Evolutionary conservation across 345 rosid species (phyloP), one percentile per base, ranked within the genome.

Genomic region (Clarkia xantiana): DNA sequence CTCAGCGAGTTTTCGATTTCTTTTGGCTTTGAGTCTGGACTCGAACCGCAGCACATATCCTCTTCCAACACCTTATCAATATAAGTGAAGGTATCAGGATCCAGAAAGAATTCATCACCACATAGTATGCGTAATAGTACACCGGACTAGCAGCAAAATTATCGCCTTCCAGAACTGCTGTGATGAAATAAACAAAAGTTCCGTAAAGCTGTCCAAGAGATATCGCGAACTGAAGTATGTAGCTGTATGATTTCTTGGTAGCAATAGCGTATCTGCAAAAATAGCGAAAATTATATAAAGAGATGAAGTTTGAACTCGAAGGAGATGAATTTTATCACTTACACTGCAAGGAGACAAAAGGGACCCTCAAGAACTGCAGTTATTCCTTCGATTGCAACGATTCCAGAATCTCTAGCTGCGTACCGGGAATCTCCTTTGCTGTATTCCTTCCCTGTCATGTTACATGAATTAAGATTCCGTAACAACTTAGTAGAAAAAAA

Each of bases 351-450:
- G 61, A 91, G 81, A 67, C 61, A 58, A 43, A 91, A 80, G 2
- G 94, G 98, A 55, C 98, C 98, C 67, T 75, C 93, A 0, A 91
- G 17, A 63, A 78, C 96, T 41, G 91, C 79, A 46, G 96, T 86
- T 49, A 91, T 59, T 13, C 94, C 98, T 73, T 91, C 96, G 52
- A 90, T 81, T 47, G 84, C 44, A 47, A 90, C 69, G 29, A 86
- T 49, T 2, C 73, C 81, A 8, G 93, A 60, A 56, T 90, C 97
- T 59, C 94, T 77, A 0, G 69, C 86, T 3, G 59, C 97, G 57
- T 90, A 90, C 64, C 97, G 76, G 0, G 96, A 90, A 68, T 90
- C 97, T 44, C 96, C 96, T 83, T 90, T 90, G 70, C 96, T 83
- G 60, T 90, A 90, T 54, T 91, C 93, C 72, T 86, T 91, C 96